phyloP scores from a whole-genome alignment of 352 stramenopile species.

The Blastocystis sp. region DNA sequence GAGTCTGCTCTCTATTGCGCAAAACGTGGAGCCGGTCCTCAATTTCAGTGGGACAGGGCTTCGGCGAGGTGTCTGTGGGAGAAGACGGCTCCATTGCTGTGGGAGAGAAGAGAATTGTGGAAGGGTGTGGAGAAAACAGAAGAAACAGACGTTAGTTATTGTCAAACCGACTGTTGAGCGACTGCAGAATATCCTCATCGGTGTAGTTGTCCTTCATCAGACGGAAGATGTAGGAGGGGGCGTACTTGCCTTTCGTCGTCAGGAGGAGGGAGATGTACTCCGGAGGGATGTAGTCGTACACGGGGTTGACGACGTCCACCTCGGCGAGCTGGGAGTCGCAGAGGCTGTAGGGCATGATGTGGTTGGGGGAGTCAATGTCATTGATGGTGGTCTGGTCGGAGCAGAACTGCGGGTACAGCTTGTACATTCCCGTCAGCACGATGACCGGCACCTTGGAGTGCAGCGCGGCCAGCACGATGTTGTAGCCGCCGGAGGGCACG shows the following conservation, averaged over 20 bases:
- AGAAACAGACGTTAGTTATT: conserved; percentile 17
- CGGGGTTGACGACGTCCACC: conserved; percentile 67
- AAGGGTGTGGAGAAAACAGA: neutral
- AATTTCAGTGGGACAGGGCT: conserved; percentile 4
- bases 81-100: neutral
- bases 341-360: conserved; percentile 50
- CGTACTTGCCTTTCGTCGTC: conserved; percentile 59
- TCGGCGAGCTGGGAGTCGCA: conserved; percentile 29
- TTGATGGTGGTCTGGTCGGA: conserved; percentile 62
- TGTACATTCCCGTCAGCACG: conserved; percentile 65
- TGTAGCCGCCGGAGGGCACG: conserved; percentile 45
- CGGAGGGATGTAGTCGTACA: conserved; percentile 69
- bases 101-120: neutral
- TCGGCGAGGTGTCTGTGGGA: neutral
- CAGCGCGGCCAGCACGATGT: conserved; percentile 35
- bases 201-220: conserved; percentile 67
- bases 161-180: conserved; percentile 57
- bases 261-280: conserved; percentile 67
- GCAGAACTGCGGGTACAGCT: conserved; percentile 59
- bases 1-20: neutral
- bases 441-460: conserved; percentile 65
- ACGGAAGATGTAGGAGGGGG: conserved; percentile 65
- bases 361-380: conserved; percentile 55
- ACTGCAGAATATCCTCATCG: conserved; percentile 56
- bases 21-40: conserved; percentile 41